These are phyloP conservation scores for Escovopsis sp. DNA, from an alignment of 2,329 filamentous ascomycete species.

Conservation along the genomic window DNA sequence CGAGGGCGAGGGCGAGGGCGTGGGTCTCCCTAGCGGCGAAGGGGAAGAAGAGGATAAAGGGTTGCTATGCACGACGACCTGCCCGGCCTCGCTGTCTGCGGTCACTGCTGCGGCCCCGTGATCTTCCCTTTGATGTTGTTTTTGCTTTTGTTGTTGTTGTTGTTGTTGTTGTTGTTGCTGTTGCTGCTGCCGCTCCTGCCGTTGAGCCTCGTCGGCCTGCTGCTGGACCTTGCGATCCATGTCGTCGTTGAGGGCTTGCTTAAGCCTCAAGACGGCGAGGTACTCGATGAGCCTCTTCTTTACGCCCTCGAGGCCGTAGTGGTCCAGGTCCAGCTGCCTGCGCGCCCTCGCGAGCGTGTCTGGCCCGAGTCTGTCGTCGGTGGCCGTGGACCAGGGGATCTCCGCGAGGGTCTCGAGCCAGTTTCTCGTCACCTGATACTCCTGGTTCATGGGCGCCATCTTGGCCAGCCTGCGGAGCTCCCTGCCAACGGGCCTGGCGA, in stretches of 20 bases:
- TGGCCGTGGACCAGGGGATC: constrained; percentile 78
- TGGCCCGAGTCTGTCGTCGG: constrained; percentile 70
- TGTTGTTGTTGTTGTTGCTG: too few species aligned
- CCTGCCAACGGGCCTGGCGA: constrained; percentile 75
- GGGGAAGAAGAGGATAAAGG: too few species aligned
- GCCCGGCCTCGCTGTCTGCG: constrained; percentile 8
- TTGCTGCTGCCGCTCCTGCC: too few species aligned
- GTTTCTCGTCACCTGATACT: constrained; percentile 84
- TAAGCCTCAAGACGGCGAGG: constrained; percentile 85
- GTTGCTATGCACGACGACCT: neutral
- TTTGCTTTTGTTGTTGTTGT: too few species aligned
- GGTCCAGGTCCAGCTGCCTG: constrained; percentile 86
- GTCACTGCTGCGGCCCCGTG: too few species aligned
- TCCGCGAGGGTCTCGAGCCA: constrained; percentile 90
- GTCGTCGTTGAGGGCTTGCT: constrained; percentile 76
- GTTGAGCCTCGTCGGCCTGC: too few species aligned
- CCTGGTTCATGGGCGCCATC: constrained; percentile 91
- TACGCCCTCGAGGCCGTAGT: constrained; percentile 91
- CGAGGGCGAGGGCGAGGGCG: too few species aligned
- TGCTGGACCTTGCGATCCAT: constrained; percentile 42
- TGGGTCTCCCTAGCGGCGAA: too few species aligned
- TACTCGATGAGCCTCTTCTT: constrained; percentile 96
- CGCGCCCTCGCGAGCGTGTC: constrained; percentile 66
- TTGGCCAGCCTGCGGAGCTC: constrained; percentile 80
- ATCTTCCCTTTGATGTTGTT: too few species aligned